A percentile compares a stretch with the other conserved stretches of the same genome.
Conservation (phyloP, 768 basidiomycete genomes). For the Coprinopsis cinerea region DNA sequence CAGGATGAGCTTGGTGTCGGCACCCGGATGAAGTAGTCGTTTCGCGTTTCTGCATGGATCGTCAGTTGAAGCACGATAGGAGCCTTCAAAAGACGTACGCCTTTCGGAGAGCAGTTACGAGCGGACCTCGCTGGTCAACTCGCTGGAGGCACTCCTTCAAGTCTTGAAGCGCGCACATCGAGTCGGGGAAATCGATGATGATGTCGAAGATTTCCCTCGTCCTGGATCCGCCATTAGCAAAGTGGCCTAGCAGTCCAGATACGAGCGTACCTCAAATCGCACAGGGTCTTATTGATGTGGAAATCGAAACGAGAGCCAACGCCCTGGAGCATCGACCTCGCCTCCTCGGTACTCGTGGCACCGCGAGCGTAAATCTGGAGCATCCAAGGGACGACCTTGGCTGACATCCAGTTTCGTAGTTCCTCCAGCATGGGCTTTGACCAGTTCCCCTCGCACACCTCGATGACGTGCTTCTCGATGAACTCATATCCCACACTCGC, state of each 20-base stretch:
- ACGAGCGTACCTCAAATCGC: constrained; percentile 66
- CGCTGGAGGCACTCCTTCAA: constrained; percentile 81
- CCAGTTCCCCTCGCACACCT: constrained; percentile 67
- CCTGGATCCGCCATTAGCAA: constrained; percentile 24
- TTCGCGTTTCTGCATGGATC: constrained; percentile 59
- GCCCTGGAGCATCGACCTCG: constrained; percentile 64
- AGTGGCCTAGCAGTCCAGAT: neutral
- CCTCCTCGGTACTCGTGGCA: constrained; percentile 58
- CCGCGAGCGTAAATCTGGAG: constrained; percentile 69
- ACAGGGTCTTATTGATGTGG: constrained; percentile 86
- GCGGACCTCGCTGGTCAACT: constrained; percentile 70
- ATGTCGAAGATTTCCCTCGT: constrained; percentile 91
- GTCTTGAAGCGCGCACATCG: constrained; percentile 78
- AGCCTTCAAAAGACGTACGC: constrained; percentile 54
- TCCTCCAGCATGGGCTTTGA: constrained; percentile 53
- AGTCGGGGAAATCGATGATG: constrained; percentile 91
- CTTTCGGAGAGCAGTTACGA: constrained; percentile 74
- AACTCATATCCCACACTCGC: constrained; percentile 81
- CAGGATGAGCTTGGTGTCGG: constrained; percentile 88
- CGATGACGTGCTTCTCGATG: constrained; percentile 69
- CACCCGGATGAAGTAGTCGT: constrained; percentile 91
- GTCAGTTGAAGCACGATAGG: neutral
- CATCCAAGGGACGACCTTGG: constrained; percentile 83
- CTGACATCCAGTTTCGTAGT: constrained; percentile 72
- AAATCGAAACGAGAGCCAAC: constrained; percentile 85